A percentile compares a stretch with the other conserved stretches of the same genome.
Evolutionary conservation across 2,329 filamentous ascomycete genomes (phyloP).

Genomic region (Exophiala viscosa): DNA sequence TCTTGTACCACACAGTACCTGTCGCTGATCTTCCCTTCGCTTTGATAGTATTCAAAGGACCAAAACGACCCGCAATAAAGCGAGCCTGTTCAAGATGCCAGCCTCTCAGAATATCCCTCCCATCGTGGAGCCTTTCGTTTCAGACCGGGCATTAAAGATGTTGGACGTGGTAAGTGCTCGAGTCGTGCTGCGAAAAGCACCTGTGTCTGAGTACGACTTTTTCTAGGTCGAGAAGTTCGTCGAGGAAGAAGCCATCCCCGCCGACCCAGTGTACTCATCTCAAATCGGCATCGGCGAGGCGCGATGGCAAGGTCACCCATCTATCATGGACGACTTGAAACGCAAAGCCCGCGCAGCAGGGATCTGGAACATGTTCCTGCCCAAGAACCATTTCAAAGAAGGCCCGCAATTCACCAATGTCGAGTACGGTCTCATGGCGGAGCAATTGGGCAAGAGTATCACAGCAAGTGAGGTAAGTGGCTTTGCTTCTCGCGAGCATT

Average conservation of each 20-base stretch:
- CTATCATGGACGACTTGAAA: conserved; percentile 86
- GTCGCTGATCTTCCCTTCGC: no score
- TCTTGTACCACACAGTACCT: no score
- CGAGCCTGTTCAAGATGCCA: conserved; percentile 31
- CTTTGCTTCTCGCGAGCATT: no score
- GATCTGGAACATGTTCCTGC: conserved; percentile 97
- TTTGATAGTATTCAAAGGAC: background rate
- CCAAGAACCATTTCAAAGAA: conserved; percentile 91
- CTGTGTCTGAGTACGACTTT: background rate
- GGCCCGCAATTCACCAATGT: conserved; percentile 82
- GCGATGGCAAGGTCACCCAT: conserved; percentile 76
- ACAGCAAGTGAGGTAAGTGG: conserved; percentile 78
- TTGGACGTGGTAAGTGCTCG: conserved; percentile 66
- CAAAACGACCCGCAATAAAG: background rate
- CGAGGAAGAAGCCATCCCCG: conserved; percentile 87
- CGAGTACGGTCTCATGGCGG: conserved; percentile 98
- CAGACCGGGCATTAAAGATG: conserved; percentile 76
- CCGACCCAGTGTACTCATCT: conserved; percentile 74
- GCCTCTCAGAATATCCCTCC: conserved; percentile 52
- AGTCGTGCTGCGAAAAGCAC: no score
- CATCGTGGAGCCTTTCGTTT: conserved; percentile 64
- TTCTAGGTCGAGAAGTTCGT: conserved; percentile 87
- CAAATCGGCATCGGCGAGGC: conserved; percentile 67
- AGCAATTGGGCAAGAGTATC: conserved; percentile 83
- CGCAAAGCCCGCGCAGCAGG: conserved; percentile 74